These are phyloP conservation scores for Hypomyces rosellus DNA, from an alignment of 2,329 filamentous ascomycete genomes.

Conservation along the genomic window DNA sequence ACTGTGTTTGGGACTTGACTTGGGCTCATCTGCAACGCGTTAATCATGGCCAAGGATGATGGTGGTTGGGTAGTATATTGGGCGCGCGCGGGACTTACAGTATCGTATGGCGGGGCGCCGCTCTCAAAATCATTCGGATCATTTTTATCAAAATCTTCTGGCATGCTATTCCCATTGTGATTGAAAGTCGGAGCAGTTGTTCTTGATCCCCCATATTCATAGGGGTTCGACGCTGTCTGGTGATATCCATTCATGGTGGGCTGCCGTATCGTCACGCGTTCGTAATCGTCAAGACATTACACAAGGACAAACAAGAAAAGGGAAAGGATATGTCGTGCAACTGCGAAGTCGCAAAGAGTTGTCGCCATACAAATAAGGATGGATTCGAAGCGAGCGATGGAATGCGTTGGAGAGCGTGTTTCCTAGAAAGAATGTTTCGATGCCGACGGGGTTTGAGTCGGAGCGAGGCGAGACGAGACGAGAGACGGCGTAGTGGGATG, in stretches of 20 bases:
- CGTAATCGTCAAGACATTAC: conserved; percentile 19
- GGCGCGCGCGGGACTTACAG: conserved; percentile 38
- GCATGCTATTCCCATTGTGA: conserved; percentile 46
- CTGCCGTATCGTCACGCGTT: conserved; percentile 12
- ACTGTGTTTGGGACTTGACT: conserved; percentile 48
- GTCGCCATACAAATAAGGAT: background rate
- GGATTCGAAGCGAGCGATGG: too few species aligned
- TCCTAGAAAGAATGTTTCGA: too few species aligned
- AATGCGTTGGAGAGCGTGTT: too few species aligned
- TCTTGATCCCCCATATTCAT: conserved; percentile 29
- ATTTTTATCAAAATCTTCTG: conserved; percentile 48
- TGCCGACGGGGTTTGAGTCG: too few species aligned
- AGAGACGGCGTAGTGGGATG: background rate
- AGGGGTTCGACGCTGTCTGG: conserved; percentile 25
- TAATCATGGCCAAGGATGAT: conserved; percentile 6
- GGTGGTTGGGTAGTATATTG: conserved; percentile 1
- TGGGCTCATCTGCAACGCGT: conserved; percentile 39
- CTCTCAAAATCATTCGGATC: conserved; percentile 33
- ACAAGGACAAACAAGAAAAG: background rate
- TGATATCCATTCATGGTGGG: conserved; percentile 36
- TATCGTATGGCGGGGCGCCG: conserved; percentile 48
- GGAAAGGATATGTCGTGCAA: too few species aligned
- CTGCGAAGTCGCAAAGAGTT: background rate
- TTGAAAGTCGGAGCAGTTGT: conserved; percentile 29
- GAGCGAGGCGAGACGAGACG: too few species aligned